phyloP scores from a whole-genome alignment of 257 asterid genomes.

The Fraxinus anomala region DNA sequence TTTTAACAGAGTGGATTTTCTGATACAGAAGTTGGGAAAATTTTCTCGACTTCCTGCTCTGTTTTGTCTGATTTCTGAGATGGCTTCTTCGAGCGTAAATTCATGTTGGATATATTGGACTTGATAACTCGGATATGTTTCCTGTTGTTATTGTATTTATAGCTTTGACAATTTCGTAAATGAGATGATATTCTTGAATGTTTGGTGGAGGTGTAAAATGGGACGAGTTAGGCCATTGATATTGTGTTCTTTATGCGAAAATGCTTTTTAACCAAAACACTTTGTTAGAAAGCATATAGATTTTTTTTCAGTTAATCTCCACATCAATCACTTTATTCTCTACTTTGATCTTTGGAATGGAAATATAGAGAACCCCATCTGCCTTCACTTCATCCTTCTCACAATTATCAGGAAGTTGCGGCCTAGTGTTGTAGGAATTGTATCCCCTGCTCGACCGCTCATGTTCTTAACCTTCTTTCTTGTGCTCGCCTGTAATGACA shows the following conservation, averaged over 20 bases:
- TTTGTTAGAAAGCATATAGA: background rate
- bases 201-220: background rate
- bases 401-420: slow-evolving; percentile 55
- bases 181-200: background rate
- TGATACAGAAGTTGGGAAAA: background rate
- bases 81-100: background rate
- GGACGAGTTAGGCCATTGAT: background rate
- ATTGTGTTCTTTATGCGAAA: too few relatives aligned
- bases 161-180: background rate
- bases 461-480: slow-evolving; percentile 30
- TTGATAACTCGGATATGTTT: background rate
- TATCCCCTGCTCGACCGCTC: slow-evolving; percentile 43
- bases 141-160: background rate
- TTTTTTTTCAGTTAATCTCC: slow-evolving; percentile 31
- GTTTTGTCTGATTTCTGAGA: background rate
- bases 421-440: slow-evolving; percentile 50
- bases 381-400: slow-evolving; percentile 60
- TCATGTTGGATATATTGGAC: background rate
- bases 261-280: too few relatives aligned
- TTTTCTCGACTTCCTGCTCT: background rate
- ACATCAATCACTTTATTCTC: slow-evolving; percentile 62
- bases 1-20: background rate
- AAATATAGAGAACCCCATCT: slow-evolving; percentile 63
- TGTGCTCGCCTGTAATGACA: slow-evolving; percentile 55
- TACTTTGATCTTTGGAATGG: slow-evolving; percentile 50